Evolutionary conservation across 202 grass and related monocot genomes (phyloP), one percentile per base, ranked within the genome.

Genomic region (Tripidium arundinaceum): DNA sequence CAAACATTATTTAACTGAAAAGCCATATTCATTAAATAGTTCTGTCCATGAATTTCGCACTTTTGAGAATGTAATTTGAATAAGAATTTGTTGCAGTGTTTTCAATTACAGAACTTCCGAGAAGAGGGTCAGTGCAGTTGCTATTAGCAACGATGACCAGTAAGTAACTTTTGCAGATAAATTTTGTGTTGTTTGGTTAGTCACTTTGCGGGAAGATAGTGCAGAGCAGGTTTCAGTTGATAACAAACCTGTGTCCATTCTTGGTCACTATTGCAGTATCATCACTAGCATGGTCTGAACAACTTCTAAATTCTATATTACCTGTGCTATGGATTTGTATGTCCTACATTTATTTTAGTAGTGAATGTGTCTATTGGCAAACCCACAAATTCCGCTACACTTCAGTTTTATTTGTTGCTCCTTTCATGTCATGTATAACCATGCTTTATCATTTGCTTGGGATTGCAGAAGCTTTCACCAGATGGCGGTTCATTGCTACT

Each of bases 201-300:
- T 85, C 57, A 36, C 57, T 34, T 39, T 88, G 58, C 46, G 46
- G 22, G 84, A 79, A 80, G 64, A 81, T 83, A 81, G 29, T 45
- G 70, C 27, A 81, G 47, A 68, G 25, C 78, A 80, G 27, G 70
- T 65, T 74, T 60, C 70, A 74, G 62, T 64, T 83, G 74, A 89
- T 83, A 82, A 71, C 5, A 89, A 91, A 79, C 81, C 92, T 66
- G 70, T 91, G 41, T 74, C 86, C 8, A 84, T 98, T 90, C 72
- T 95, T 28, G 92, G 90, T 72, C 86, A 91, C 77, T 98, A 95
- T 27, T 98, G 90, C 81, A 98, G 92, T 83, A 98, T 95, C 80
- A 88, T 98, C 77, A 93, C 92, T 79, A 90, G 80, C 80, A 92
- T 98, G 96, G 96, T 93, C 83, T 33, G 86, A 14, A 15, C 19